Base-by-base conservation (phyloP, 805 yeast species). In the Komagataella mondaviorum region DNA sequence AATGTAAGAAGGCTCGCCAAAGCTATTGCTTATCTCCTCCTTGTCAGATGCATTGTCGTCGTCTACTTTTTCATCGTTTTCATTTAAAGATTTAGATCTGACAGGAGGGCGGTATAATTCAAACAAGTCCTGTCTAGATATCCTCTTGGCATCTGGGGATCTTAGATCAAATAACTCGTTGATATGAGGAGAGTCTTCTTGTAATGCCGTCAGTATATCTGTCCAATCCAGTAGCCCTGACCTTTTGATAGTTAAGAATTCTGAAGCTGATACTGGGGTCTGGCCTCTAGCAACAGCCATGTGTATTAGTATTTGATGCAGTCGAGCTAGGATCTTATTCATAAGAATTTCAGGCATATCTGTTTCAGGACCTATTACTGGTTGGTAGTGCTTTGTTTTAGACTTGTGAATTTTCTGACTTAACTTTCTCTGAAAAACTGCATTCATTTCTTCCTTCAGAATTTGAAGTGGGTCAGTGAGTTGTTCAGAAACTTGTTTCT, bases 391-490 rank as follows among this genome's bases (percentile, higher is more conserved):
- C 14, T 30, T 30, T 10, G 39, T 30, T 30, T 30, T 30, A 10
- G 39, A 30, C 63, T 57, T 24, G 44, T 54, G 49, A 16, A 62
- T 55, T 30, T 51, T 49, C 0, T 50, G 43, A 44, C 53, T 44
- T 1, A 62, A 51, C 18, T 52, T 52, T 7, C 49, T 49, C 36
- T 55, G 56, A 45, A 61, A 63, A 4, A 53, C 12, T 0, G 66
- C 58, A 20, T 57, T 51, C 24, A 63, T 20, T 45, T 59, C 60
- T n/a, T 52, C 16, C 12, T 51, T 46, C 16, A 63, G 43, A 43
- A 57, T 62, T 10, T 48, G 44, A 4, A 43, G 18, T 1, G 63
- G 51, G 47, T 58, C 56, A 1, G 56, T 51, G 4, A 46, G 39
- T 3, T 47, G 46, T 24, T 54, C 50, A 14, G n/a, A 17, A 20